These are phyloP conservation scores for Rhizopogon rudus DNA, from an alignment of 768 basidiomycete genomes.

Conservation along the genomic window DNA sequence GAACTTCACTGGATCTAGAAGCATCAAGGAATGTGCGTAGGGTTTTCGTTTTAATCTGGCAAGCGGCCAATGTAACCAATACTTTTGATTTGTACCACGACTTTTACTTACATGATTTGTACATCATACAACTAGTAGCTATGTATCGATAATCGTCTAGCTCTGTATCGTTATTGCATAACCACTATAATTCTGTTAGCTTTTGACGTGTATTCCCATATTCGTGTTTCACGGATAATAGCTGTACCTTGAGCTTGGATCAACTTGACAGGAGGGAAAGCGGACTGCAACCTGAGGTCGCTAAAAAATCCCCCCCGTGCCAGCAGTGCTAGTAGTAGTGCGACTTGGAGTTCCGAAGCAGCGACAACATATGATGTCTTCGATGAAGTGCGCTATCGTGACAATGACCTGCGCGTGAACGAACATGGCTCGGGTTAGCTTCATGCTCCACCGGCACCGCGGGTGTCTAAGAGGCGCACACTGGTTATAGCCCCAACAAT, in stretches of 20 bases:
- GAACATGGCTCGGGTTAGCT: neutral
- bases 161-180: constrained; percentile 5
- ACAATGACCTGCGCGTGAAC: neutral
- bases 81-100: constrained; percentile 6
- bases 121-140: neutral
- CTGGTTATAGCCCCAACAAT: neutral
- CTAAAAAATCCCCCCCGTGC: neutral
- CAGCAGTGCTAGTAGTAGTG: neutral
- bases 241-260: neutral
- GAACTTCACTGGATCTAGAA: constrained; percentile 15
- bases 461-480: neutral
- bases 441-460: neutral
- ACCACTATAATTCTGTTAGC: neutral
- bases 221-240: neutral
- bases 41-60: neutral
- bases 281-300: neutral
- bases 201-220: neutral
- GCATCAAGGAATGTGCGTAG: neutral
- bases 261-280: neutral
- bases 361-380: neutral
- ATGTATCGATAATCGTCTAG: constrained; percentile 21
- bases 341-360: neutral
- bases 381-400: neutral
- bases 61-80: neutral
- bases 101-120: neutral